Evolutionary conservation across 1,284 basidiomycete species (phyloP), one percentile per base, ranked within the genome.

Genomic region (Coriolopsis trogii): DNA sequence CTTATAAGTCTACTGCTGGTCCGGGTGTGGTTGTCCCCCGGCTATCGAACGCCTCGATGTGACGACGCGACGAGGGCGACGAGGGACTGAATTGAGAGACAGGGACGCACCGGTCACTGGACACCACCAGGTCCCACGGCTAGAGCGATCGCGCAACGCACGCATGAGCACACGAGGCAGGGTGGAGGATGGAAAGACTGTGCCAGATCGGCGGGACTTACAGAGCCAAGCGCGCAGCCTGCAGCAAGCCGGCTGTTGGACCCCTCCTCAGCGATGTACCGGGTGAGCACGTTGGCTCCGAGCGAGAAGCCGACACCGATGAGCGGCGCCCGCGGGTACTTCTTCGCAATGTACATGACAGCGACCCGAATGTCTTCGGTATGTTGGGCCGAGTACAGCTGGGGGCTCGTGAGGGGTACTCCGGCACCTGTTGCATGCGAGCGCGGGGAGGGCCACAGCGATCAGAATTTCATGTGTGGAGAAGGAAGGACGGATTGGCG

Each of bases 231-330:
- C 18, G 85, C 85, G 67, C 89, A 86, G 23, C 82, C 94, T 0
- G 88, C 84, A 40, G 75, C 76, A 16, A 99, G 72, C n/a, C 93
- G 83, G 54, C 87, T 89, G 8, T 75, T 64, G n/a, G 81, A 78
- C 8, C 90, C 90, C 66, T 95, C 89, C 70, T 97, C 88, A 6
- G 91, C 94, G 42, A 96, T 74, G 70, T 97, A 98, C 56, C 93
- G 83, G n/a, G 92, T 89, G 56, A 99, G 73, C 36, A 98, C 88
- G 64, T 93, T 93, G 31, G 95, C 93, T 44, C 96, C 97, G 40
- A 99, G 82, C 3, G 93, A 97, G 74, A 98, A 99, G 6, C 94
- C 94, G 24, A 97, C 73, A 10, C 92, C 96, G 28, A 95, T 74
- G 33, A 98, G 73, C 6, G 88, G 89, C 0, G 95, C 92, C 20